Evolutionary conservation across 1,139 yeast genomes (phyloP), one percentile per base, ranked within the genome.

Genomic region (Saccharomycopsis hybrid): DNA sequence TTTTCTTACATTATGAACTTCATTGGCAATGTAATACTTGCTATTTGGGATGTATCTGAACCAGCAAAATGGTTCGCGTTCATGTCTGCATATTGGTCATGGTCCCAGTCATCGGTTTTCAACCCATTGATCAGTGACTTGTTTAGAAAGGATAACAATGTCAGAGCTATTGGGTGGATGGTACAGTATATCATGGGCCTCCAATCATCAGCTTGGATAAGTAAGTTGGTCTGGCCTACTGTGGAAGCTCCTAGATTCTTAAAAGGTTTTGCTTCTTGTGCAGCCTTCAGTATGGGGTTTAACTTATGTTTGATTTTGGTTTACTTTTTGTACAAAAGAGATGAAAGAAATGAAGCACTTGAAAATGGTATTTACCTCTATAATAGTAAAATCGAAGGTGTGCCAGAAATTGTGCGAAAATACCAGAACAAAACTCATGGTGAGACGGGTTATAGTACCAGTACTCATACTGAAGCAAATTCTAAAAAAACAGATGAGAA

Each of bases 141-240:
- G 41, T 69, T 73, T 53, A 65, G 79, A 53, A 64, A 67, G 53
- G 76, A 75, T 57, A 68, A 69, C 40, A 65, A 73, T 46, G 68
- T 67, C 55, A 63, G 78, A 56, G 70, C 76, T 28, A 71, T 74
- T 42, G 67, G 67, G 24, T 65, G 74, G 59, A 73, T 74, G 35
- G 57, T 67, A 2, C 71, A 72, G 70, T 73, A 74, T 58, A 68
- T 71, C 37, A 56, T 72, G 54, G 77, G 49, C 69, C 73, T 2
- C 71, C 71, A 55, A 59, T 67, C 30, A 62, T 68, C 35, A 60
- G 72, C 72, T 2, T 72, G 74, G 71, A 66, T 66, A 28, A 45
- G 76, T 64, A 53, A 73, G 27, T 53, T 69, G 13, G 78, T 77
- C 4, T 80, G 80, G 71, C 71, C 70, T 43, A 78, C 85, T 1